Evolutionary conservation across 148 eudicot species (phyloP).

Genomic region (Euryodendron excelsum): DNA sequence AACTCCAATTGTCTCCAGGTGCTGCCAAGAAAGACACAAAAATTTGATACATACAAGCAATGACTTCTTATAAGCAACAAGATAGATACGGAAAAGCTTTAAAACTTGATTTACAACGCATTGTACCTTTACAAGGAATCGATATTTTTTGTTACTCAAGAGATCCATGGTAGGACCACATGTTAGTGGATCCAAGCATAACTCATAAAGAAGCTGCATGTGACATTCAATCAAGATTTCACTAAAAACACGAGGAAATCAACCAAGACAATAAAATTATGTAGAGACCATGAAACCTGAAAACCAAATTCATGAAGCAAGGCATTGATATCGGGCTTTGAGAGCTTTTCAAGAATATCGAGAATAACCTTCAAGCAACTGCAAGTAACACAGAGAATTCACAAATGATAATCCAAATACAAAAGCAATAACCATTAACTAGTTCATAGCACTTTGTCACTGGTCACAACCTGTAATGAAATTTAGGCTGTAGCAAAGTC

Average conservation of each 20-base stretch:
- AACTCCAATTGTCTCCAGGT: slow-evolving; percentile 71
- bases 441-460: not conserved
- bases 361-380: slow-evolving; percentile 97
- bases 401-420: slow-evolving; percentile 5
- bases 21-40: slow-evolving; percentile 40
- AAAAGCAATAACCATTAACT: not conserved
- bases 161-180: slow-evolving; percentile 84
- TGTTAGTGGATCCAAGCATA: slow-evolving; percentile 85
- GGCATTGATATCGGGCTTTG: slow-evolving; percentile 71
- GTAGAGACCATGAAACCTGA: slow-evolving; percentile 51
- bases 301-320: slow-evolving; percentile 97
- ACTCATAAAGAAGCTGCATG: slow-evolving; percentile 83
- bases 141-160: slow-evolving; percentile 72
- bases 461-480: slow-evolving; percentile 73
- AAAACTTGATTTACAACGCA: not conserved
- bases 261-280: not conserved
- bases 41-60: not conserved
- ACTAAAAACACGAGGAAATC: not conserved
- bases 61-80: not conserved
- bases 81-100: not conserved
- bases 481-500: slow-evolving; percentile 81
- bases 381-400: slow-evolving; percentile 19
- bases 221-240: slow-evolving; percentile 12
- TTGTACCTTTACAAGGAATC: slow-evolving; percentile 80
- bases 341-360: slow-evolving; percentile 79